These are phyloP conservation scores for Venturia oleaginea DNA, from an alignment of 2,329 filamentous ascomycete genomes.

Conservation along the genomic window DNA sequence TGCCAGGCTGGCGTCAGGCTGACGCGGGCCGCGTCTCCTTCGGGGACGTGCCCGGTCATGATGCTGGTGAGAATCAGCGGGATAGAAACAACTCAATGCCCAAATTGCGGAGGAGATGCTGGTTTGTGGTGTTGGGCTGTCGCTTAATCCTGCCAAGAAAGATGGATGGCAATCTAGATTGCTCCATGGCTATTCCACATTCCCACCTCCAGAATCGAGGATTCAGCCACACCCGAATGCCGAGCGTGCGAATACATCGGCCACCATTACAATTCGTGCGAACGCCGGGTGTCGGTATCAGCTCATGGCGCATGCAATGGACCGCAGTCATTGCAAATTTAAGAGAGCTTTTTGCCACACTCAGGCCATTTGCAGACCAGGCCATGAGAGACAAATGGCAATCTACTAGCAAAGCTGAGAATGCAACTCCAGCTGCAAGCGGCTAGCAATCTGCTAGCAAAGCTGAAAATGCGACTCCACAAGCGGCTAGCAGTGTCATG, in stretches of 20 bases:
- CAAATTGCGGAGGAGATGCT: too few relatives aligned
- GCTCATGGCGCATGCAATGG: background rate
- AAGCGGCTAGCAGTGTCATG: background rate
- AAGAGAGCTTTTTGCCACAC: background rate
- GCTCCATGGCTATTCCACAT: background rate
- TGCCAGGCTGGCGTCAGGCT: background rate
- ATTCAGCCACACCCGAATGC: background rate
- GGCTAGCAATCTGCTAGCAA: background rate
- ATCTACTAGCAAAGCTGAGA: background rate
- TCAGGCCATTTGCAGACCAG: background rate
- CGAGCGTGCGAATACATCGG: too few relatives aligned
- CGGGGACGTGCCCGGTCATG: background rate
- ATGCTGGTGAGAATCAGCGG: too few relatives aligned
- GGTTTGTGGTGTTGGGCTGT: background rate
- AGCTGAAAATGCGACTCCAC: background rate
- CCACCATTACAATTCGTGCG: too few relatives aligned
- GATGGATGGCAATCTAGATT: background rate
- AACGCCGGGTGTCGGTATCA: too few relatives aligned
- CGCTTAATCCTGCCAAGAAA: background rate
- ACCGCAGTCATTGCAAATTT: background rate
- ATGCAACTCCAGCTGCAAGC: background rate
- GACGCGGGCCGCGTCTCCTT: background rate
- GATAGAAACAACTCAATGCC: too few relatives aligned
- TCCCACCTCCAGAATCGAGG: background rate
- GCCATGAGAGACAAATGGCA: background rate